These are phyloP conservation scores for Aristolochia fimbriata DNA, from an alignment of 164 flowering plant genomes.

Conservation along the genomic window DNA sequence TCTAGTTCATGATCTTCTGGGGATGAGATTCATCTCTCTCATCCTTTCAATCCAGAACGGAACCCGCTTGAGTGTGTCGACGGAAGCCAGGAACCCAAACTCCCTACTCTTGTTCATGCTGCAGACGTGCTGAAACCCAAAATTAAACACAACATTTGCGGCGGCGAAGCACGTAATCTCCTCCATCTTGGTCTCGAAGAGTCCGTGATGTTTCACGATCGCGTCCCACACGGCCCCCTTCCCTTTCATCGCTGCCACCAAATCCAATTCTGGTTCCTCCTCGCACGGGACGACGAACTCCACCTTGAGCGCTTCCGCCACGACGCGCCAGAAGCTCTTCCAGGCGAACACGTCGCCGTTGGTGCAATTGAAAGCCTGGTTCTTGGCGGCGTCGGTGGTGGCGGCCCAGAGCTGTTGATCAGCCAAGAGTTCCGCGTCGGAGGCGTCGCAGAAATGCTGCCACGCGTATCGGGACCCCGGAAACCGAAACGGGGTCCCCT, in stretches of 20 bases:
- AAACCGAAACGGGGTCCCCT: constrained; percentile 18
- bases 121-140: constrained; percentile 16
- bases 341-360: constrained; percentile 28
- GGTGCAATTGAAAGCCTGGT: constrained; percentile 27
- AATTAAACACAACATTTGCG: constrained; percentile 5
- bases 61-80: constrained; percentile 8
- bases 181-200: constrained; percentile 12
- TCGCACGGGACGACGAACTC: constrained; percentile 3
- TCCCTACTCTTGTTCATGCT: constrained; percentile 17
- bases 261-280: background rate
- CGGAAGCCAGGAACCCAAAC: constrained; percentile 14
- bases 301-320: constrained; percentile 8
- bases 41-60: no score
- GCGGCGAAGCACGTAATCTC: background rate
- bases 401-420: constrained; percentile 32
- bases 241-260: constrained; percentile 8
- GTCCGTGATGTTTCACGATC: constrained; percentile 8
- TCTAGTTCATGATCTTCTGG: no score
- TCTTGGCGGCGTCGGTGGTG: constrained; percentile 15
- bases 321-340: constrained; percentile 13
- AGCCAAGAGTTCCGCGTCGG: constrained; percentile 19
- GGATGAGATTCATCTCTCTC: no score
- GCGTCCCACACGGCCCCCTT: constrained; percentile 15
- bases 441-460: constrained; percentile 25
- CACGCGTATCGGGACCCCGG: constrained; percentile 22